Evolutionary conservation across 106 monocot genomes (phyloP), one percentile per base, ranked within the genome.

Genomic region (Xerophyta viscosa): DNA sequence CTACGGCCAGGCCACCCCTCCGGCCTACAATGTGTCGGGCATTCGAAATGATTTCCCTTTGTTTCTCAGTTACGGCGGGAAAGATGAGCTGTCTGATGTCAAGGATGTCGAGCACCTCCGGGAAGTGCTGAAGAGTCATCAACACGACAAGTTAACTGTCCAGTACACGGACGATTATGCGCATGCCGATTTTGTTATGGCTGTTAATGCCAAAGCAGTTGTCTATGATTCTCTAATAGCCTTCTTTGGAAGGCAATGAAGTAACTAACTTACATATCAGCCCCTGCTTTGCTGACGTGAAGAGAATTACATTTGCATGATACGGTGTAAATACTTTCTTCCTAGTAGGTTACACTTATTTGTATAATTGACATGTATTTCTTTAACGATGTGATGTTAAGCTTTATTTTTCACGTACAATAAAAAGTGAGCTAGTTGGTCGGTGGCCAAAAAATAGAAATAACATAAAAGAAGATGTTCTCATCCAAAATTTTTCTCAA

Each of bases 11-110:
- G 8, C 17, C 26, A 56, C 31, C 4, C 76, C 81, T 3, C 81
- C 76, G 0, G 59, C 15, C 0, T 82, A 82, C 60, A 55, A 76
- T 37, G 24, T 82, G 20, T 56, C 70, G 3, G 36, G 25, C 12
- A 82, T 82, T 43, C 76, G 76, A 5, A 54, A 50, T 8, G 43
- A 53, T n/a, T 12, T 82, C 56, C 68, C 81, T 3, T 37, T 82
- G 17, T 76, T 61, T 22, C 30, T 82, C n/a, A 60, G 81, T 46
- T 72, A 82, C 19, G 81, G 81, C 20, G 76, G 76, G 8, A 19
- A 15, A 18, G 81, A 82, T 41, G 27, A 24, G 7, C 58, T 82
- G 1, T 33, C 76, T 6, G 75, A 72, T 37, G 28, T 15, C 0
- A 12, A 54, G 3, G 81, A 82, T 20, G 81, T 82, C 1, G 15